These are phyloP conservation scores for Phytophthora megakarya DNA, from an alignment of 352 stramenopile genomes.

Conservation along the genomic window DNA sequence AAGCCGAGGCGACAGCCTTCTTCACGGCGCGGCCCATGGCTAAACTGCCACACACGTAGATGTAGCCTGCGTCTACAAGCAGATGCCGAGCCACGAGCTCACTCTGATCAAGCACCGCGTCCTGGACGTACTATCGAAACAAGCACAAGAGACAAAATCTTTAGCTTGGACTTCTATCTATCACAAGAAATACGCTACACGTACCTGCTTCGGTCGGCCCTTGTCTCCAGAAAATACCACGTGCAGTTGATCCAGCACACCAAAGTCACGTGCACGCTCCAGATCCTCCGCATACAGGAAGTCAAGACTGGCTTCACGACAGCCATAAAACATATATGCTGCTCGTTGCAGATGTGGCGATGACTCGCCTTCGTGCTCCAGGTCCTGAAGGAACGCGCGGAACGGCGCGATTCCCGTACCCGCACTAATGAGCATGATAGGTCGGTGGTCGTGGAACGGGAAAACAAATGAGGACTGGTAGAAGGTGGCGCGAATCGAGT, in stretches of 20 bases:
- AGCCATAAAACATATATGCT: conserved; percentile 83
- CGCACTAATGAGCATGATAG: conserved; percentile 78
- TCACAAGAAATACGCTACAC: conserved; percentile 22
- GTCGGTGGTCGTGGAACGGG: conserved; percentile 56
- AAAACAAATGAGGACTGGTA: conserved; percentile 82
- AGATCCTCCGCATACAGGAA: conserved; percentile 80
- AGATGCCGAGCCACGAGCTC: conserved; percentile 64
- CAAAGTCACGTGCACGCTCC: conserved; percentile 34
- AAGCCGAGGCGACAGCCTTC: conserved; percentile 53
- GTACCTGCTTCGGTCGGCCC: conserved; percentile 47
- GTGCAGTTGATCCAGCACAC: conserved; percentile 58
- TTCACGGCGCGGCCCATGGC: conserved; percentile 81
- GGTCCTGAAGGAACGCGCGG: conserved; percentile 77
- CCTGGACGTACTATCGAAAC: conserved; percentile 70
- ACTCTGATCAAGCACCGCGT: conserved; percentile 59
- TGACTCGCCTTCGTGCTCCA: conserved; percentile 56
- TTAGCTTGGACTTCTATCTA: too few species aligned
- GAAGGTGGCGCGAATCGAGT: conserved; percentile 65
- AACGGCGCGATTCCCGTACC: conserved; percentile 86
- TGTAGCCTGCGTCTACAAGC: conserved; percentile 55
- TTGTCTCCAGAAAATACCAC: conserved; percentile 64
- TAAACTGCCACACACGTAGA: conserved; percentile 83
- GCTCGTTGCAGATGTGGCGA: conserved; percentile 34
- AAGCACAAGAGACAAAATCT: not conserved
- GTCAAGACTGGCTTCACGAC: conserved; percentile 57